Evolutionary conservation across 306 rosid species (phyloP).

Genomic region (Inga laurina): DNA sequence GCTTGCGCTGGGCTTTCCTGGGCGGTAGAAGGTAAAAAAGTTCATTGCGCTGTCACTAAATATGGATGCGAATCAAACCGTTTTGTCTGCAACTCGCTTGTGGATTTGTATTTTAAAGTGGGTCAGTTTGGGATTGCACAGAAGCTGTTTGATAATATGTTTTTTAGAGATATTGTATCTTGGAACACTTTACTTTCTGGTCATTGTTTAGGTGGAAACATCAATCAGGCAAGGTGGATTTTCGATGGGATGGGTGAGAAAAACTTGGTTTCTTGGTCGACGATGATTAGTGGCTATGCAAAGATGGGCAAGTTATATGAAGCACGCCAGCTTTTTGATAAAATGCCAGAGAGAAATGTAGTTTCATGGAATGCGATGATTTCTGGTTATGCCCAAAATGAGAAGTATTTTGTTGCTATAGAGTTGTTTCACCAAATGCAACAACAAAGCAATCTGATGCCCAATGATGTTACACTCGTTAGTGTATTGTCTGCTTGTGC

Average conservation of each 20-base stretch:
- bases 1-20: slow-evolving; percentile 51
- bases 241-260: slow-evolving; percentile 9
- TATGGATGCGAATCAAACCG: slow-evolving; percentile 43
- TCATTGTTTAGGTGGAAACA: slow-evolving; percentile 1
- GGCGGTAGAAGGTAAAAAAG: slow-evolving; percentile 37
- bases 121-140: slow-evolving; percentile 8
- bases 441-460: not conserved
- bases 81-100: slow-evolving; percentile 20
- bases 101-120: slow-evolving; percentile 24
- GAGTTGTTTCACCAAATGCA: slow-evolving; percentile 20
- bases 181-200: slow-evolving; percentile 25
- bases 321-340: slow-evolving; percentile 21
- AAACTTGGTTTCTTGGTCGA: slow-evolving; percentile 16
- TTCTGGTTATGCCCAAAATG: slow-evolving; percentile 16
- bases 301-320: slow-evolving; percentile 15
- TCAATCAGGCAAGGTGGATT: slow-evolving; percentile 2
- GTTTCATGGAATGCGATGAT: slow-evolving; percentile 26
- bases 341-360: slow-evolving; percentile 17
- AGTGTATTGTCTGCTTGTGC: slow-evolving; percentile 21
- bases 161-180: not conserved
- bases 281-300: slow-evolving; percentile 26
- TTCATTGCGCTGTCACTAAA: slow-evolving; percentile 41
- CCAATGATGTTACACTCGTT: slow-evolving; percentile 19
- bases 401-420: slow-evolving; percentile 11
- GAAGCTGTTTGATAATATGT: slow-evolving; percentile 7